Evolutionary conservation across 2,329 filamentous ascomycete genomes (phyloP).

Genomic region (Paraphaeosphaeria sporulosa): DNA sequence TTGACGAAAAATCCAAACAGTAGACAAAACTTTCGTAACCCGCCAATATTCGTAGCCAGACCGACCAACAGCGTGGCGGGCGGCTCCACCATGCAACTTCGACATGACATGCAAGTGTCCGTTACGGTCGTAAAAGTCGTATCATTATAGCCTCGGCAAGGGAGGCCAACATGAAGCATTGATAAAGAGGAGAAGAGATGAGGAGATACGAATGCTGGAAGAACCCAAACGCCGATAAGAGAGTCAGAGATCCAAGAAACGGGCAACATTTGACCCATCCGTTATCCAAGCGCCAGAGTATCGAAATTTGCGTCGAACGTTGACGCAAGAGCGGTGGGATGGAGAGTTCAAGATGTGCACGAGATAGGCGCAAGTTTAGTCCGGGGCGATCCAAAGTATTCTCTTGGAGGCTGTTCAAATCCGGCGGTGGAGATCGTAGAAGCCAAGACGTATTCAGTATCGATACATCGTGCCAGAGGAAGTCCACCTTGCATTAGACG

Average conservation of each 20-base stretch:
- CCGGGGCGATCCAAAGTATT: neutral
- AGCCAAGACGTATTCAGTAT: neutral
- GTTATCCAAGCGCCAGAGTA: constrained; percentile 2
- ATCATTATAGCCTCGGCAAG: constrained; percentile 7
- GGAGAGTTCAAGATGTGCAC: neutral
- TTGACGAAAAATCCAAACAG: neutral
- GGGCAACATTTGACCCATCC: neutral
- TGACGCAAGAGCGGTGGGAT: neutral
- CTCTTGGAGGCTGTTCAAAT: neutral
- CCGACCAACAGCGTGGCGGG: neutral
- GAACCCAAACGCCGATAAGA: neutral
- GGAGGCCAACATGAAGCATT: constrained; percentile 2
- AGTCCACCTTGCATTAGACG: neutral
- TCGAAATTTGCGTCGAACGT: neutral
- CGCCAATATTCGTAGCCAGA: constrained; percentile 4
- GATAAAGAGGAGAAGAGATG: neutral
- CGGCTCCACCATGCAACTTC: constrained; percentile 4
- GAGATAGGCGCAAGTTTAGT: constrained; percentile 2
- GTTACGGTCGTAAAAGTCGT: constrained; percentile 15
- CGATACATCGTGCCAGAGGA: neutral
- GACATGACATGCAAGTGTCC: constrained; percentile 1
- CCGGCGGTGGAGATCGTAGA: neutral
- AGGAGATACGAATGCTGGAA: constrained; percentile 4
- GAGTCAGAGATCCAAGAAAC: neutral
- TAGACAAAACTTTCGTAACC: constrained; percentile 3